A percentile compares a stretch with the other conserved stretches of the same genome.
Evolutionary conservation across 177 flowering plant species (phyloP).

Genomic region (Vitis hybrid): DNA sequence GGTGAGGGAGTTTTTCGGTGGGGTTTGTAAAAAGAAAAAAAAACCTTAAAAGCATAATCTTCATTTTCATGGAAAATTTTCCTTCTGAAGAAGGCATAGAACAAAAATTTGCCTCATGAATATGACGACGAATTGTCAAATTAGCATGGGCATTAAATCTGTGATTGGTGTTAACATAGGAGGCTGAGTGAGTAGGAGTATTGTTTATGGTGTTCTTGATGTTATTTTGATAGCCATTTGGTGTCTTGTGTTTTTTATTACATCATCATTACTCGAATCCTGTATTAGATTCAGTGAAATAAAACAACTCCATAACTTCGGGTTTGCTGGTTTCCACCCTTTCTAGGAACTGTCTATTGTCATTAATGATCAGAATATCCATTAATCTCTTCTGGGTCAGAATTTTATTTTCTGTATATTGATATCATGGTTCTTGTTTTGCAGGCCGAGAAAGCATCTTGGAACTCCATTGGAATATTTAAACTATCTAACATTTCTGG

Average conservation of each 20-base stretch:
- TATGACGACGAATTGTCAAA: too few relatives aligned
- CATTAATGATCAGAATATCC: not conserved
- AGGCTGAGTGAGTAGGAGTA: too few relatives aligned
- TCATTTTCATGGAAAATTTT: not conserved
- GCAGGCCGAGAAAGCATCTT: constrained; percentile 81
- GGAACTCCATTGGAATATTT: constrained; percentile 75
- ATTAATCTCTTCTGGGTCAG: not conserved
- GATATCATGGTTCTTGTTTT: constrained; percentile 11
- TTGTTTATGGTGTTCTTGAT: too few relatives aligned
- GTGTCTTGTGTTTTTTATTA: not conserved
- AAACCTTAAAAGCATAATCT: not conserved
- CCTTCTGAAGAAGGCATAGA: not conserved
- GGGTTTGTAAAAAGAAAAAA: too few relatives aligned
- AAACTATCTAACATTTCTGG: constrained; percentile 78
- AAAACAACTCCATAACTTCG: not conserved
- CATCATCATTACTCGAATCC: not conserved
- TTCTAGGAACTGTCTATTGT: not conserved
- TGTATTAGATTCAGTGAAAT: too few relatives aligned
- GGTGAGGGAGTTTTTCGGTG: constrained; percentile 33
- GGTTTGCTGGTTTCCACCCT: not conserved
- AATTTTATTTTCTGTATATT: not conserved
- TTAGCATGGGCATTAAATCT: too few relatives aligned
- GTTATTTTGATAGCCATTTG: too few relatives aligned
- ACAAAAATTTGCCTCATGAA: too few relatives aligned
- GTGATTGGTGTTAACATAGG: too few relatives aligned